phyloP scores from a whole-genome alignment of 352 stramenopile genomes.

The Blastocystis sp. region DNA sequence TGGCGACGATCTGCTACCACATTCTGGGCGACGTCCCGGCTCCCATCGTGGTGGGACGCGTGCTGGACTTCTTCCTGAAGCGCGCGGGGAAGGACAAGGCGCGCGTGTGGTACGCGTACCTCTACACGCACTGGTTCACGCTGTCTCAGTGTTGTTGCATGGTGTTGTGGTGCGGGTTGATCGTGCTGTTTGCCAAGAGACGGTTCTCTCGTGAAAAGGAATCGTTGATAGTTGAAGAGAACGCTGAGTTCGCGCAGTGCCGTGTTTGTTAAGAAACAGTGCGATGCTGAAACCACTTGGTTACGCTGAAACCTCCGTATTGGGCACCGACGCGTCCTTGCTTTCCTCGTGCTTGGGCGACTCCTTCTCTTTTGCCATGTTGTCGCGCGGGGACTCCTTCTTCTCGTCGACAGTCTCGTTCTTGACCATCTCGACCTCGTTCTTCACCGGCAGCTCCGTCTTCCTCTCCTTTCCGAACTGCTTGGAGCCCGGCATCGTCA shows the following conservation, averaged over 20 bases:
- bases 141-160: no score
- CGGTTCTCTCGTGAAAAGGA: no score
- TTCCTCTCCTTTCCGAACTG: constrained; percentile 20
- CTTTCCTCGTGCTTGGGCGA: not conserved
- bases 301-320: not conserved
- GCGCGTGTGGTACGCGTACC: no score
- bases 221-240: no score
- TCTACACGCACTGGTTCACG: no score
- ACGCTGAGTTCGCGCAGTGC: no score
- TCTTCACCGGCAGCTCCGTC: not conserved
- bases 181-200: no score
- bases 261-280: no score
- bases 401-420: not conserved
- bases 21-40: constrained; percentile 43
- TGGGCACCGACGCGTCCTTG: not conserved
- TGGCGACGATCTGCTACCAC: constrained; percentile 29
- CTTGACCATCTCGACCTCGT: not conserved
- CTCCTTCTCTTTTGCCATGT: not conserved
- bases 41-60: not conserved
- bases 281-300: not conserved
- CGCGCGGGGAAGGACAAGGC: no score
- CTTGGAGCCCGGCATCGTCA: not conserved
- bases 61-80: not conserved
- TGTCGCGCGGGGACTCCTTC: not conserved
- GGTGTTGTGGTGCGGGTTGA: no score